A percentile compares a stretch with the other conserved stretches of the same genome.
Conservation (phyloP, 345 rosid genomes). For the Isatis tinctoria region DNA sequence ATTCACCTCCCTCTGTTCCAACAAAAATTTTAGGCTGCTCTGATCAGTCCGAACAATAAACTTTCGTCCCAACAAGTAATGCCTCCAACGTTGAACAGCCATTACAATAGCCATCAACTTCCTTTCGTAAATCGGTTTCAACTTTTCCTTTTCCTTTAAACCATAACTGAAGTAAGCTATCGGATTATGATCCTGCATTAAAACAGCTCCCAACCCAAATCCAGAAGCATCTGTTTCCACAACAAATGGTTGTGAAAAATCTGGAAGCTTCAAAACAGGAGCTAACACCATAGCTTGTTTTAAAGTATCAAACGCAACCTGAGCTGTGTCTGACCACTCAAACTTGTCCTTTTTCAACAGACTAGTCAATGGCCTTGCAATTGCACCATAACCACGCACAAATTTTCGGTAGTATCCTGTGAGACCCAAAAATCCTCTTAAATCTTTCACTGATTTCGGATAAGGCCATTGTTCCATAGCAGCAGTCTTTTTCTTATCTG, state of each 20-base stretch:
- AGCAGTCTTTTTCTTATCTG: too few species aligned
- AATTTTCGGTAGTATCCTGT: neutral
- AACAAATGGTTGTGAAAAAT: neutral
- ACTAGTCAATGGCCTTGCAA: neutral
- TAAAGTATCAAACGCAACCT: neutral
- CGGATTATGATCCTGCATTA: neutral
- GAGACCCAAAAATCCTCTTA: neutral
- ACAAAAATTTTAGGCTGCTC: too few species aligned
- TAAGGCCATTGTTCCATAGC: too few species aligned
- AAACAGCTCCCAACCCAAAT: neutral
- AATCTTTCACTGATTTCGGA: too few species aligned
- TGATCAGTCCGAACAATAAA: too few species aligned
- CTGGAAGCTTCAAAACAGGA: neutral
- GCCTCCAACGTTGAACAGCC: neutral
- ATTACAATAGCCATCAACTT: neutral
- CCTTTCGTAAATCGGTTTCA: neutral
- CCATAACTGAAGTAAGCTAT: neutral
- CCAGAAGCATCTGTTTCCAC: neutral
- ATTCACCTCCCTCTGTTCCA: too few species aligned
- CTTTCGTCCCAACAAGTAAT: too few species aligned
- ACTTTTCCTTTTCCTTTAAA: neutral
- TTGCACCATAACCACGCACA: neutral
- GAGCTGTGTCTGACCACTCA: neutral
- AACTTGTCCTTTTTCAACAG: neutral
- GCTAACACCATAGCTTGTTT: neutral